Evolutionary conservation across 139 green algal genomes (phyloP), one percentile per base, ranked within the genome.

Genomic region (Trebouxia sp.): DNA sequence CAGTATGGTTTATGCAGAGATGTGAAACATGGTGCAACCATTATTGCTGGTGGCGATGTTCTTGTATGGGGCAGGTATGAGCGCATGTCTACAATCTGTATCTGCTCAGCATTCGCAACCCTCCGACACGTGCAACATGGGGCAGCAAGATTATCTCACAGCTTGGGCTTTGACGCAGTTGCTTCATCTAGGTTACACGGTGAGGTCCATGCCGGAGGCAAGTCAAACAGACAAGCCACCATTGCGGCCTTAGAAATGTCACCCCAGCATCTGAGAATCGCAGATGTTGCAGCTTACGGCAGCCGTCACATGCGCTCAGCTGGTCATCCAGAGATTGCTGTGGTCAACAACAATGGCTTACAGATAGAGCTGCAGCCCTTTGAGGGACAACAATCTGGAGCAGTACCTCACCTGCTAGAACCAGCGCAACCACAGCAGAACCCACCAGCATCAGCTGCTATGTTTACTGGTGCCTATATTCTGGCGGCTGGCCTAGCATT

Each of bases 381-480:
- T 62, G 74, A 79, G 9, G 47, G 48, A 30, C 47, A 20, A 3
- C n/a, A 65, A 65, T 10, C 2, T 45, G 32, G 37, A n/a, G 42
- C 42, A 42, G 12, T 12, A 28, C 47, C 45, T 26, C n/a, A 55
- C 12, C 8, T 65, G 74, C 22, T 47, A 47, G 28, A 28, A 66
- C 42, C 20, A 6, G 10, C 69, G 38, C 24, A 28, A 14, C 41
- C 41, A 51, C 41, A 77, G 26, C 42, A 77, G 22, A 62, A 65
- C 24, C 28, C 50, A 35, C 38, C 51, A 39, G 75, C 75, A 12
- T 72, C 32, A 26, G 75, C 75, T 45, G 50, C 75, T 38, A 72
- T 69, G 24, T 80, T 80, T 20, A 80, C 75, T 41, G 75, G 75
- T 24, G 35, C 28, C 15, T 80, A 80, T 32, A 80, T 80, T 42